Conservation (phyloP, 768 basidiomycete genomes). For the Macrolepiota fuliginosa region DNA sequence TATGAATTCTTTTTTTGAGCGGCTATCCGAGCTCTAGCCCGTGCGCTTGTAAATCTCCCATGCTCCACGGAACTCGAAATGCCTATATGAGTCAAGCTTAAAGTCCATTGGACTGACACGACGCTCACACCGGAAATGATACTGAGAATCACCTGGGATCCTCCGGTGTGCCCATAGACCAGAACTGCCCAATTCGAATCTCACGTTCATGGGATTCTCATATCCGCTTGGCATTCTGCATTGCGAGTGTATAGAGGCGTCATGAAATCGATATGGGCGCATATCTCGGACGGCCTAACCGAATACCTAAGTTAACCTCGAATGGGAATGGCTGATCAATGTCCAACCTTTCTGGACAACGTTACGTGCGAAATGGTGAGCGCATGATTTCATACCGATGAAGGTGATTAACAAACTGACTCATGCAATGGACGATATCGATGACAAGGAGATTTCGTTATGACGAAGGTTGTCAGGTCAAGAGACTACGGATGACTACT, state of each 20-base stretch:
- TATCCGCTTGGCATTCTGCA: not conserved
- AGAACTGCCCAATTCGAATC: not conserved
- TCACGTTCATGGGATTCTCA: not conserved
- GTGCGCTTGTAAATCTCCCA: not conserved
- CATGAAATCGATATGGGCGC: not conserved
- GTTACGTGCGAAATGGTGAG: not conserved
- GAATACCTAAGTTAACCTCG: not conserved
- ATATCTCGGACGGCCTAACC: not conserved
- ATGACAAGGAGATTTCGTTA: not conserved
- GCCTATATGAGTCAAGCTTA: not conserved
- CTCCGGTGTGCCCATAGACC: not conserved
- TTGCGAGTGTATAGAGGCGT: not conserved
- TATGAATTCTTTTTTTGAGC: too few relatives aligned
- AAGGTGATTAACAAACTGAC: not conserved
- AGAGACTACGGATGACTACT: not conserved
- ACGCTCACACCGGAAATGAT: not conserved
- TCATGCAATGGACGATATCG: not conserved
- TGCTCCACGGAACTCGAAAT: not conserved
- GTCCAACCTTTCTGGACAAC: not conserved
- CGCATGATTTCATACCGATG: constrained; percentile 1
- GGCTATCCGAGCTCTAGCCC: not conserved
- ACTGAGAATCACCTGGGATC: not conserved
- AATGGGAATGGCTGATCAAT: not conserved
- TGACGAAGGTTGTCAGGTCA: not conserved
- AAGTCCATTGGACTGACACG: not conserved